phyloP scores from a whole-genome alignment of 2,329 filamentous ascomycete species.

The Hortaea sp. region DNA sequence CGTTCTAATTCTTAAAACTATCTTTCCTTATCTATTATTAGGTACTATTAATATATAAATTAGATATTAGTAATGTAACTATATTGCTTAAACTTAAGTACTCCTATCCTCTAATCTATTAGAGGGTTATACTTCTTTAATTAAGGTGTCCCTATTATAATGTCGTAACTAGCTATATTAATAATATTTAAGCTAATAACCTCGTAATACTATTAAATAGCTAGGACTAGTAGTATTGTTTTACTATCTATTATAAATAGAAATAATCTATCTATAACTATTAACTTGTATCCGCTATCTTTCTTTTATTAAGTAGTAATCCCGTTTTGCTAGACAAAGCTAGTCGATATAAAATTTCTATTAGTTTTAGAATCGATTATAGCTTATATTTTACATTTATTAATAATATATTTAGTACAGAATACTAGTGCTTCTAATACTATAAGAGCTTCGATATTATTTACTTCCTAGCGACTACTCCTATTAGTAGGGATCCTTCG shows the following conservation, averaged over 20 bases:
- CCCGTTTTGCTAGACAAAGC: constrained; percentile 2
- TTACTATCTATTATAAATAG: constrained; percentile 7
- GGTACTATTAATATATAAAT: constrained; percentile 2
- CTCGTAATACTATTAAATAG: constrained; percentile 6
- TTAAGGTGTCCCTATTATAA: constrained; percentile 10
- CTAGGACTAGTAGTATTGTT: constrained; percentile 6
- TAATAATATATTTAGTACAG: constrained; percentile 3
- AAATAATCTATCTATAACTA: constrained; percentile 5
- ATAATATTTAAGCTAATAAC: constrained; percentile 7
- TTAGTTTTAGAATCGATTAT: constrained; percentile 9
- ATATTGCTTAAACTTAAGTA: constrained; percentile 8
- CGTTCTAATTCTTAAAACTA: constrained; percentile 1
- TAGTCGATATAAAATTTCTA: constrained; percentile 6
- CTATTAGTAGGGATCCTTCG: neutral
- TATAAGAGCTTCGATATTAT: neutral
- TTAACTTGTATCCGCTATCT: constrained; percentile 4
- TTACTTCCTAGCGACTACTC: neutral
- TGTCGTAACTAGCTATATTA: constrained; percentile 7
- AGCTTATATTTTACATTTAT: neutral
- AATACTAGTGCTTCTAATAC: constrained; percentile 4
- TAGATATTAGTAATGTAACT: constrained; percentile 4
- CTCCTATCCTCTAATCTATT: constrained; percentile 7
- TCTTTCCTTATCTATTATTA: constrained; percentile 7
- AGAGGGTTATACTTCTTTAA: constrained; percentile 6
- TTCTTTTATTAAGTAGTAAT: constrained; percentile 8